Conservation (phyloP, 2,329 filamentous ascomycete genomes). For the Beauveria pseudobassiana region DNA sequence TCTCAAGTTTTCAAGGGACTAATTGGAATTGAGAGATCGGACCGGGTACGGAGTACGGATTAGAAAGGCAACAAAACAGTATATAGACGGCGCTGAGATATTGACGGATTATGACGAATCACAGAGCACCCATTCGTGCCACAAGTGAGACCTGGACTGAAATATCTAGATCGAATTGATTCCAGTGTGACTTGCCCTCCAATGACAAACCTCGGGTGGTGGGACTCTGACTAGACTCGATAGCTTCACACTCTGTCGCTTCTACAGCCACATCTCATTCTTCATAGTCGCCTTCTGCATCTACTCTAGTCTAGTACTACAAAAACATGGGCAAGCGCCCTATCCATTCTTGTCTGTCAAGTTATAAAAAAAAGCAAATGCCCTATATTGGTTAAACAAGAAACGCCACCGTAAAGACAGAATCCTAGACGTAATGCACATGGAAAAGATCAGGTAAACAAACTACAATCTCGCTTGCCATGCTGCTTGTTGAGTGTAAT, state of each 20-base stretch:
- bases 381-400: background rate
- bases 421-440: background rate
- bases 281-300: background rate
- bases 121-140: no score
- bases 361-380: background rate
- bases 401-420: background rate
- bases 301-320: constrained; percentile 3
- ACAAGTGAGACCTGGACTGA: no score
- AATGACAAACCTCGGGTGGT: no score
- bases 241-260: background rate
- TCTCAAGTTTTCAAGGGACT: background rate
- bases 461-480: constrained; percentile 1
- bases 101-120: no score
- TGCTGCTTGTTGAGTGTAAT: background rate
- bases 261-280: no score
- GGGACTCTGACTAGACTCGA: no score
- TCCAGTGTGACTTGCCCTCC: no score
- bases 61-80: no score
- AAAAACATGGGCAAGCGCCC: background rate
- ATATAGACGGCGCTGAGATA: no score
- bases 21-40: background rate
- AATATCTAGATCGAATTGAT: no score
- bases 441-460: background rate
- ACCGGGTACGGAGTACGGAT: no score
- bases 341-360: background rate